Evolutionary conservation across 2,329 filamentous ascomycete genomes (phyloP).

Genomic region (Trichoderma brevicompactum): DNA sequence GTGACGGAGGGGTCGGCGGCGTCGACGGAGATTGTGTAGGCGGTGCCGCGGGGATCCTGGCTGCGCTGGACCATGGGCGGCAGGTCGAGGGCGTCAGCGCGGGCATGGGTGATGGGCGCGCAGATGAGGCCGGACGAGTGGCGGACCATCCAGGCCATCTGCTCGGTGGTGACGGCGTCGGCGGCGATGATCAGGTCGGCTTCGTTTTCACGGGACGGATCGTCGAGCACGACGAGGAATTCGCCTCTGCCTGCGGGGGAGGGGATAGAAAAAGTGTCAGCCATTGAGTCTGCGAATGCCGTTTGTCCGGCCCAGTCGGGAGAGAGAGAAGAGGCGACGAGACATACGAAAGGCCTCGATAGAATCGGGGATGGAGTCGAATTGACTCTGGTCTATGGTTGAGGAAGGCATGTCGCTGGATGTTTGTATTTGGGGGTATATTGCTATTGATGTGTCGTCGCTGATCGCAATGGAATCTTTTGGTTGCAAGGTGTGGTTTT

Average conservation of each 20-base stretch:
- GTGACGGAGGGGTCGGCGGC: conserved; percentile 72
- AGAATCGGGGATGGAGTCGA: conserved; percentile 68
- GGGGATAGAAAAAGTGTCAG: conserved; percentile 13
- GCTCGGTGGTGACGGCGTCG: conserved; percentile 77
- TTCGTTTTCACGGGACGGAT: conserved; percentile 92
- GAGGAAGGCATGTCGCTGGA: conserved; percentile 52
- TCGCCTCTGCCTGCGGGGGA: conserved; percentile 68
- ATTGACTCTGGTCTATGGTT: conserved; percentile 57
- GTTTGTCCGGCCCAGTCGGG: background rate
- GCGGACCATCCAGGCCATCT: conserved; percentile 96
- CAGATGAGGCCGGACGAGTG: conserved; percentile 91
- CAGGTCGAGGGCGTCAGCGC: conserved; percentile 72
- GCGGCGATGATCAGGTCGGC: conserved; percentile 97
- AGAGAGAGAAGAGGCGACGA: background rate
- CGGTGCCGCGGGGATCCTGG: conserved; percentile 86
- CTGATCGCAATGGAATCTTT: background rate
- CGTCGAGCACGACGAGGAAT: conserved; percentile 95
- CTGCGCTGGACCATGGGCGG: conserved; percentile 81
- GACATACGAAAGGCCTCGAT: conserved; percentile 67
- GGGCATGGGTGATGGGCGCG: conserved; percentile 74
- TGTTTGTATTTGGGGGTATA: background rate
- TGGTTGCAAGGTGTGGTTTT: too few species aligned
- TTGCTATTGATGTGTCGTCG: background rate
- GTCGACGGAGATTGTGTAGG: conserved; percentile 91
- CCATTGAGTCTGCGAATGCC: background rate